phyloP scores from a whole-genome alignment of 2,329 filamentous ascomycete species.

The Bipolaris oryzae region DNA sequence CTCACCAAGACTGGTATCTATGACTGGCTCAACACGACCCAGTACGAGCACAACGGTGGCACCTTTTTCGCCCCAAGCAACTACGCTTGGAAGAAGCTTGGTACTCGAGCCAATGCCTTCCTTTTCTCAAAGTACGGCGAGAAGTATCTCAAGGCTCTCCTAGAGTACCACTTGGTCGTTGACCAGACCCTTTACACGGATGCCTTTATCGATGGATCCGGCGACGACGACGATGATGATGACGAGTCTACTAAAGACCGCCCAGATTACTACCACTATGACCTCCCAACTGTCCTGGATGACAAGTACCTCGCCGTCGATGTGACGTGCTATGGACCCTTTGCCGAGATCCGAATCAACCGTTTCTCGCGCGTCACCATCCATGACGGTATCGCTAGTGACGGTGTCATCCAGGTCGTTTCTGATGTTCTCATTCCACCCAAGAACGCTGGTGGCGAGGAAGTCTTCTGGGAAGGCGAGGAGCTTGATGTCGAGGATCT shows the following conservation, averaged over 20 bases:
- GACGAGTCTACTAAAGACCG: slow-evolving; percentile 26
- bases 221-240: slow-evolving; percentile 27
- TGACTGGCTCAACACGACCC: slow-evolving; percentile 61
- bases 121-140: slow-evolving; percentile 77
- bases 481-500: slow-evolving; percentile 66
- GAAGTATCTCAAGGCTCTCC: slow-evolving; percentile 76
- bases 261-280: slow-evolving; percentile 64
- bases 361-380: slow-evolving; percentile 69
- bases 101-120: slow-evolving; percentile 77
- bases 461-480: slow-evolving; percentile 51
- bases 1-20: slow-evolving; percentile 75
- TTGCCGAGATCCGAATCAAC: slow-evolving; percentile 76
- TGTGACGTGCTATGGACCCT: slow-evolving; percentile 69
- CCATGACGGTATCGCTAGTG: slow-evolving; percentile 72
- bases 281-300: slow-evolving; percentile 74
- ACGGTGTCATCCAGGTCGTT: slow-evolving; percentile 84
- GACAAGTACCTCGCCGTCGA: slow-evolving; percentile 73
- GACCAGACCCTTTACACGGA: slow-evolving; percentile 83
- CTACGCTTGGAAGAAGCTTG: slow-evolving; percentile 77
- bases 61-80: slow-evolving; percentile 86
- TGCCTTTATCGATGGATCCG: slow-evolving; percentile 67
- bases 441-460: slow-evolving; percentile 52
- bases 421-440: slow-evolving; percentile 77
- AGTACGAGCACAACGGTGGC: slow-evolving; percentile 61
- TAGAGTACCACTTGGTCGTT: slow-evolving; percentile 78